Percentiles rank a stretch among this genome's conserved stretches.
Evolutionary conservation across 257 asterid species (phyloP).

Genomic region (Galeopsis tetrahit): DNA sequence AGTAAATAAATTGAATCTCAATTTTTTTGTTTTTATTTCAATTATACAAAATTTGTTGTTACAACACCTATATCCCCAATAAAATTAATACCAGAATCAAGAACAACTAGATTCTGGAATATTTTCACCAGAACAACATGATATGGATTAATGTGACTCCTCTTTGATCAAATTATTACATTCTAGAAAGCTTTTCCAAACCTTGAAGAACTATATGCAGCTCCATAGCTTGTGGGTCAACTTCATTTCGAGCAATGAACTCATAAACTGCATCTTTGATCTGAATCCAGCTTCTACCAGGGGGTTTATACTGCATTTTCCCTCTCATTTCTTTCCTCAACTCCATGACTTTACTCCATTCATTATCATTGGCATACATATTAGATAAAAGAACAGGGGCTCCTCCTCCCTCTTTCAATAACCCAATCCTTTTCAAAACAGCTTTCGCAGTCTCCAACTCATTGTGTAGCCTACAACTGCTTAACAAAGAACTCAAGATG

Average conservation of each 20-base stretch:
- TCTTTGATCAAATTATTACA: conserved; percentile 10
- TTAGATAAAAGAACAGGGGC: conserved; percentile 52
- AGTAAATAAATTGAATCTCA: too few species aligned
- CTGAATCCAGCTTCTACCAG: conserved; percentile 59
- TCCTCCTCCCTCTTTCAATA: conserved; percentile 51
- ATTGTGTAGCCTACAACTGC: conserved; percentile 50
- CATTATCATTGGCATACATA: conserved; percentile 49
- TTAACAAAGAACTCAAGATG: conserved; percentile 52
- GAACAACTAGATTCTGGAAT: neutral
- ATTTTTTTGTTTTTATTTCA: too few species aligned
- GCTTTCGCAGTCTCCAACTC: conserved; percentile 46
- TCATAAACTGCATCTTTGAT: conserved; percentile 45
- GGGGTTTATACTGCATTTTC: conserved; percentile 37
- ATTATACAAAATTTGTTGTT: too few species aligned
- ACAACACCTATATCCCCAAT: neutral
- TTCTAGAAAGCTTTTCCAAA: conserved; percentile 33
- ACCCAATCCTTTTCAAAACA: conserved; percentile 46
- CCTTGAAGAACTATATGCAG: conserved; percentile 40
- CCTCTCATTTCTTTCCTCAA: conserved; percentile 55
- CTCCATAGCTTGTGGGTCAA: conserved; percentile 32
- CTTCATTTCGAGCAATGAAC: conserved; percentile 45
- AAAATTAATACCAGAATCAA: neutral
- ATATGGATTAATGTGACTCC: neutral
- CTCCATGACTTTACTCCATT: conserved; percentile 47
- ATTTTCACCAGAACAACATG: neutral